Evolutionary conservation across 2,329 filamentous ascomycete genomes (phyloP).

Genomic region (Arthrobotrys megalospora): DNA sequence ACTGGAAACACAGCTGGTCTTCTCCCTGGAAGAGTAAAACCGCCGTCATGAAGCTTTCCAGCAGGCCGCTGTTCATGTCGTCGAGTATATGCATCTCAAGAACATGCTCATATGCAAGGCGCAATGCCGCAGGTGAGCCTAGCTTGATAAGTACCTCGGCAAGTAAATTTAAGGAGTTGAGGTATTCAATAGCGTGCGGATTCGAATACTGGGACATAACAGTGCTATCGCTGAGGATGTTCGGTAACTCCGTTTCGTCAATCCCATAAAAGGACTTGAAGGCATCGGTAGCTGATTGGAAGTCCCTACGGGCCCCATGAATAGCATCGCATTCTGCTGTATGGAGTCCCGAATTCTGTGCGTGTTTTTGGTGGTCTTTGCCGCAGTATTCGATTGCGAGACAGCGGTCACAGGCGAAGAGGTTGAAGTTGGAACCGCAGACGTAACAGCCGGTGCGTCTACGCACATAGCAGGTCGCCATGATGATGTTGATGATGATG

Average conservation of each 20-base stretch:
- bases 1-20: not conserved
- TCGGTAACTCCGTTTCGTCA: not conserved
- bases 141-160: not conserved
- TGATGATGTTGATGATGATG: too few relatives aligned
- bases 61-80: not conserved
- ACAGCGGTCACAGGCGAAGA: not conserved
- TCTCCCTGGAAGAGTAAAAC: not conserved
- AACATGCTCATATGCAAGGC: not conserved
- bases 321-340: not conserved
- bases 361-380: not conserved
- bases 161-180: not conserved
- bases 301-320: not conserved
- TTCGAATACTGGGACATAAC: not conserved
- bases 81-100: not conserved
- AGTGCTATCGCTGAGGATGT: not conserved
- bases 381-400: slow-evolving; percentile 8
- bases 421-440: not conserved
- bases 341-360: not conserved
- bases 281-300: not conserved
- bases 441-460: not conserved
- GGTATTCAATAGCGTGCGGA: not conserved
- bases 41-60: not conserved
- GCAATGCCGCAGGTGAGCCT: not conserved
- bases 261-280: not conserved
- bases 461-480: not conserved